Base-by-base conservation (phyloP, 345 rosid genomes). In the Gossypium thurberi region DNA sequence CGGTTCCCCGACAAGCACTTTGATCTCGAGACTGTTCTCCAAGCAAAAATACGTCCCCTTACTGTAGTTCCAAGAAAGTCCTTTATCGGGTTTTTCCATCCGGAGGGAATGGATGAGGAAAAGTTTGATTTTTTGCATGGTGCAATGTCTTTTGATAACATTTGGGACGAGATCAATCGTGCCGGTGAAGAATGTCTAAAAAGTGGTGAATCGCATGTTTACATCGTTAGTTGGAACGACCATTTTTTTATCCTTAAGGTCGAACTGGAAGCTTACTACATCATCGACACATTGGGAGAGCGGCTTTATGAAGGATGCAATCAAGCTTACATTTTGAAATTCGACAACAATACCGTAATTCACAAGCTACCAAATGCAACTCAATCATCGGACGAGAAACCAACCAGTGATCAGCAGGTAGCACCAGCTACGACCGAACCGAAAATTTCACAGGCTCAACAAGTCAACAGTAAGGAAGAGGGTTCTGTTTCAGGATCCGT, bases 151-250 rank as follows among this genome's bases (percentile, higher is more conserved):
- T 95, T 95, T 67, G 99, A 95, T 76, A 87, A 76, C 79, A 95
- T 95, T 1, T 95, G 99, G 99, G 97, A 95, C 59, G 99, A 90
- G 84, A 84, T 95, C 63, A 88, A 83, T 79, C 78, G 57, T 44
- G 75, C 81, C 48, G 87, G 75, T 70, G 84, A 86, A 33, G 87
- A 86, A 75, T 77, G 80, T 62, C 76, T 81, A 4, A 28, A 74
- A 72, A 79, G 70, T 44, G 74, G 61, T 21, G 90, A 84, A 74
- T 91, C 92, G 23, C 87, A 78, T 73, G 79, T 89, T 43, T 95
- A 89, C 79, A 87, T 95, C 50, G 97, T 95, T 13, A 90, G 99
- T 78, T 95, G 99, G 98, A 95, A 95, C 25, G 99, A 95, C 77
- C 99, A 95, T 85, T 95, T 95, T 81, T 95, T 95, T 59, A 78